phyloP scores from a whole-genome alignment of 2,329 filamentous ascomycete species.

The Pezicula neosporulosa region DNA sequence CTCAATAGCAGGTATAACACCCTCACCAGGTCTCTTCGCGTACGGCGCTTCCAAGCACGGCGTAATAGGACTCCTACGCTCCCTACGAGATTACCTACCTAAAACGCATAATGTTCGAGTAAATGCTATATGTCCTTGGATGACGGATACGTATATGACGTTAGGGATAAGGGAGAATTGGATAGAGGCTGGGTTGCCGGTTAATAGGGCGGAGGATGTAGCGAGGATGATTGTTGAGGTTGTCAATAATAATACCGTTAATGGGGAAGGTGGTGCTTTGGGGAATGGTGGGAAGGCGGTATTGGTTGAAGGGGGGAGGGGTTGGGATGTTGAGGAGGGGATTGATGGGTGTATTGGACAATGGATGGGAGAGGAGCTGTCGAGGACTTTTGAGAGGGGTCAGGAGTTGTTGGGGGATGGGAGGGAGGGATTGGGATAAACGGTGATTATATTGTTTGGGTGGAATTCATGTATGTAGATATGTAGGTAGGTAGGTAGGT shows the following conservation, averaged over 20 bases:
- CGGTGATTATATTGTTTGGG: too few relatives aligned
- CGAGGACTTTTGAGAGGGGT: constrained; percentile 5
- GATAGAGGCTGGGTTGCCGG: constrained; percentile 15
- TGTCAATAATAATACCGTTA: too few relatives aligned
- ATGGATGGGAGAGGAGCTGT: constrained; percentile 12
- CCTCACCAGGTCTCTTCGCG: constrained; percentile 4
- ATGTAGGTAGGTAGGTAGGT: not conserved
- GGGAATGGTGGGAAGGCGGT: constrained; percentile 47
- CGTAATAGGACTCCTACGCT: constrained; percentile 47
- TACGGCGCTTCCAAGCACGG: constrained; percentile 41
- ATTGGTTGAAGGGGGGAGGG: constrained; percentile 33
- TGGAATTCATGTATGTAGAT: too few relatives aligned
- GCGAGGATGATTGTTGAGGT: constrained; percentile 43
- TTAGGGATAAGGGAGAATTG: constrained; percentile 34
- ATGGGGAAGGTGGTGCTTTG: constrained; percentile 26
- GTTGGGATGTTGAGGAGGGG: constrained; percentile 13
- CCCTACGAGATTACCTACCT: constrained; percentile 35
- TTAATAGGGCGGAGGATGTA: constrained; percentile 39
- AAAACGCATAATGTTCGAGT: constrained; percentile 41
- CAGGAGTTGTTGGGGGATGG: constrained; percentile 11
- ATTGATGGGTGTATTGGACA: constrained; percentile 5
- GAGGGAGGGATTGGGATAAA: constrained; percentile 6
- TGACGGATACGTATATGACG: constrained; percentile 44
- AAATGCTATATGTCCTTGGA: constrained; percentile 52
- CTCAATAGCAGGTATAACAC: constrained; percentile 44